These are phyloP conservation scores for Hyparrhenia diplandra DNA, from an alignment of 176 grass and related monocot genomes.

Conservation along the genomic window DNA sequence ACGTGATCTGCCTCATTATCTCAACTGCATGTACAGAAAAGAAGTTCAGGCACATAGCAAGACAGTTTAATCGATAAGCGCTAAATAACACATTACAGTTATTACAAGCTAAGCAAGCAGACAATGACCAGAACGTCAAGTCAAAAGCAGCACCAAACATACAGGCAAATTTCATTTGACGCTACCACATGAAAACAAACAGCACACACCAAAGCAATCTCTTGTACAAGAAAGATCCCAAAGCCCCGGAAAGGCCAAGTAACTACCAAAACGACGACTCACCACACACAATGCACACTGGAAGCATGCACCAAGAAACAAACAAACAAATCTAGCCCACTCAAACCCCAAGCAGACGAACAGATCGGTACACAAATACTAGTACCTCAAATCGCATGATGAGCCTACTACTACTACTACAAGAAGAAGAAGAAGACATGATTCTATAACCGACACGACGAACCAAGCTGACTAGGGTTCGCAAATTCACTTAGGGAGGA, in stretches of 20 bases:
- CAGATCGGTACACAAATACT: neutral
- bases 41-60: neutral
- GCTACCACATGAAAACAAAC: neutral
- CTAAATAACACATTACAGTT: neutral
- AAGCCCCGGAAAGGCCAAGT: neutral
- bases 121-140: neutral
- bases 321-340: neutral
- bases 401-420: neutral
- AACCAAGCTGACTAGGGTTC: slow-evolving; percentile 4
- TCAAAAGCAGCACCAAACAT: neutral
- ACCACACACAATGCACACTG: neutral
- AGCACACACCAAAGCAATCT: neutral
- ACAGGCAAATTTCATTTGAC: slow-evolving; percentile 16
- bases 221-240: slow-evolving; percentile 19
- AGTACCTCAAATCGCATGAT: neutral
- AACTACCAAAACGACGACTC: neutral
- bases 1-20: slow-evolving; percentile 90
- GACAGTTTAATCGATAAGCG: neutral
- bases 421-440: neutral
- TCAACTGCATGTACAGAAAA: slow-evolving; percentile 54
- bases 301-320: neutral
- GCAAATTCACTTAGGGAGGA: neutral
- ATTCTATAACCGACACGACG: neutral
- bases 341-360: slow-evolving; percentile 5
- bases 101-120: neutral